These are phyloP conservation scores for Bruguiera parviflora DNA, from an alignment of 345 rosid genomes.

Conservation along the genomic window DNA sequence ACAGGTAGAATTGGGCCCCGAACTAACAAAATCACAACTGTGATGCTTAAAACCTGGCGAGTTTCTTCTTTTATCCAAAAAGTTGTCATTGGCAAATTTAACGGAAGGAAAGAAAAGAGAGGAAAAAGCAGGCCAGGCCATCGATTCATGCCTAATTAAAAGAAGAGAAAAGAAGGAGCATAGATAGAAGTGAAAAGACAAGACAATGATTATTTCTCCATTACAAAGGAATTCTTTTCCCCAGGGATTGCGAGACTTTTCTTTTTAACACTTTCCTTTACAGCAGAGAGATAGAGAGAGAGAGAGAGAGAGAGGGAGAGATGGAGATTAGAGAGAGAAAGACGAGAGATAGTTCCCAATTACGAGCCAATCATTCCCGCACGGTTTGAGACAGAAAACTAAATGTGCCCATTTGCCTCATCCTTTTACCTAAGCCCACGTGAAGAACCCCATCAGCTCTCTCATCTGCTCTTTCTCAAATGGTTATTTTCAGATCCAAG, in stretches of 20 bases:
- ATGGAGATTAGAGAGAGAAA: no score
- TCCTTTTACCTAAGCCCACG: constrained; percentile 33
- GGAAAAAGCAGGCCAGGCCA: not conserved
- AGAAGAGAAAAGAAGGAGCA: not conserved
- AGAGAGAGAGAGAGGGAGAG: not conserved
- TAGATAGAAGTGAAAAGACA: not conserved
- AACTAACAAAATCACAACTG: no score
- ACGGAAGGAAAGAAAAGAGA: no score
- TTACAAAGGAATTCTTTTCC: constrained; percentile 18
- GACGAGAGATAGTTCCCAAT: constrained; percentile 15
- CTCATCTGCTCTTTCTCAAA: not conserved
- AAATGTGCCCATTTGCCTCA: constrained; percentile 17
- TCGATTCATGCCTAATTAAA: not conserved
- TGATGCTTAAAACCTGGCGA: no score
- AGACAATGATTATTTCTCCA: constrained; percentile 18
- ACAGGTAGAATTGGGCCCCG: no score
- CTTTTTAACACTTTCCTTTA: constrained; percentile 10
- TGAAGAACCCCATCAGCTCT: constrained; percentile 3
- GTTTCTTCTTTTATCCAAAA: not conserved
- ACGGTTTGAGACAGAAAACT: constrained; percentile 12
- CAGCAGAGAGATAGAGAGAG: constrained; percentile 10
- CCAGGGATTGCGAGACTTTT: constrained; percentile 10
- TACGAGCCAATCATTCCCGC: constrained; percentile 53
- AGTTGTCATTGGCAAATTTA: not conserved
- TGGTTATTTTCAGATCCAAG: not conserved